A percentile compares a stretch with the other conserved stretches of the same genome.
These are phyloP conservation scores for Zoysia matrella DNA, from an alignment of 202 grass and related monocot species.

Conservation along the genomic window DNA sequence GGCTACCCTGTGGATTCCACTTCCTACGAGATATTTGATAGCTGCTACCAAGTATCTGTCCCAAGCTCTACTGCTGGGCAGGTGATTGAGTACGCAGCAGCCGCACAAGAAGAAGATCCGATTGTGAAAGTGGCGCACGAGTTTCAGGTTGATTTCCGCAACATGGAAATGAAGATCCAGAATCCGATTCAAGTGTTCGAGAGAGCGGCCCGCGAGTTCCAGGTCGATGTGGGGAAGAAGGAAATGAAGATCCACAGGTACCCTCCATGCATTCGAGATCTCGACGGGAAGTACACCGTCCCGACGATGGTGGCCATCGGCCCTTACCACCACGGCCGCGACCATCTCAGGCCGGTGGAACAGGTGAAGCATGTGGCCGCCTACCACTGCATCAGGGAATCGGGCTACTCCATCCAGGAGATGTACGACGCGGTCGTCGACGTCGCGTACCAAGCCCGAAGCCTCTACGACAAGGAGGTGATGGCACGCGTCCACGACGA, in stretches of 20 bases:
- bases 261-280: background rate
- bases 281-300: background rate
- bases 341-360: background rate
- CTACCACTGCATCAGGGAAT: background rate
- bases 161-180: background rate
- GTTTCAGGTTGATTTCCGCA: background rate
- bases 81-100: background rate
- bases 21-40: too few species aligned
- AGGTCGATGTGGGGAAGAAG: background rate
- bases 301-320: background rate
- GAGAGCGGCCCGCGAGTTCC: background rate
- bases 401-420: background rate
- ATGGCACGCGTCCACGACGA: background rate
- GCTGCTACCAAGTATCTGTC: too few species aligned
- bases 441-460: background rate
- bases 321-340: background rate
- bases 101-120: too few species aligned
- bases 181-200: background rate
- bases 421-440: background rate
- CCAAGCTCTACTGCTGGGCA: background rate
- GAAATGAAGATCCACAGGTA: background rate
- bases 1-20: too few species aligned
- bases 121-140: background rate
- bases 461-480: background rate
- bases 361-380: background rate